Base-by-base conservation (phyloP, 352 stramenopile genomes). In the Pythium dissotocum region DNA sequence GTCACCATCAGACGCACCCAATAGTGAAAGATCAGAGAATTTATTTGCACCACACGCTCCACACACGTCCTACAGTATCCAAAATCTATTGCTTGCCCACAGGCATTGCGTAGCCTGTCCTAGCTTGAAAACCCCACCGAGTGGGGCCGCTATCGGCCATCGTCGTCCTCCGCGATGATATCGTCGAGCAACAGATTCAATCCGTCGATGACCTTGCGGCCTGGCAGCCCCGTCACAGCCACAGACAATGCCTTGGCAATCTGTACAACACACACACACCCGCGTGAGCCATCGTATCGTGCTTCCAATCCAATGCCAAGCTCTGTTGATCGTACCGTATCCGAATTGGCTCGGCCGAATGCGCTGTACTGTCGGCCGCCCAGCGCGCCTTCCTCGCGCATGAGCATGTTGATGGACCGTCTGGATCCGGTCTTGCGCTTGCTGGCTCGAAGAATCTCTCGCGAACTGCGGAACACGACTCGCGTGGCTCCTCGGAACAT, bases 141-240 rank as follows among this genome's bases (percentile, higher is more conserved):
- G 9, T 60, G 35, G 72, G 61, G 67, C 80, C 52, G 51, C 77
- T 90, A 92, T 92, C 83, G 83, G 18, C 83, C 83, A 57, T 91
- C 83, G 55, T 92, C 83, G 65, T 90, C 83, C 32, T 90, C 83
- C 12, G 69, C 75, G 16, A 63, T 67, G 38, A 92, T 64, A 16
- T 70, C 65, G 52, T 78, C 79, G 33, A 82, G 33, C 33, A 79
- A 61, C 18, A 79, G 28, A 18, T 76, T 69, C 30, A 87, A 61
- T n/a, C 69, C 80, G 55, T 89, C 75, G 32, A 87, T 67, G 26
- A 75, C 63, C 32, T 77, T 73, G 16, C 80, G 66, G 56, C 84
- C 65, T 24, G 83, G 63, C 33, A 87, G 48, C 2, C 70, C 74
- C 32, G 71, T 35, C 0, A 65, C 69, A 13, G 74, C 65, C 13